Percentiles rank a stretch among this genome's conserved stretches.
phyloP scores from a whole-genome alignment of 1,284 basidiomycete genomes.

The Erythrobasidium hasegawianum region DNA sequence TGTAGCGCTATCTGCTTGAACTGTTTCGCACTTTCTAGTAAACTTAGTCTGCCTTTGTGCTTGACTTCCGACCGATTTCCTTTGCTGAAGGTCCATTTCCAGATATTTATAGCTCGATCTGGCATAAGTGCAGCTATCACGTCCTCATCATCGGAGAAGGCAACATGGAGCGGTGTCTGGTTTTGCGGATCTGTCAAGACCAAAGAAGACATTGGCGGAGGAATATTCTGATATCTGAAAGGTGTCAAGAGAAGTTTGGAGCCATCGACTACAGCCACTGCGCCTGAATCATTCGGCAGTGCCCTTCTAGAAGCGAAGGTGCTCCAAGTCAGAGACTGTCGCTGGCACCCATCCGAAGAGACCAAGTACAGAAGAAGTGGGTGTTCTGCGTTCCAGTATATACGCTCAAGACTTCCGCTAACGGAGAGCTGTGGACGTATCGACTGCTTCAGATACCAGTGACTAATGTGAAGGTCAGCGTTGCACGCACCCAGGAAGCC shows the following conservation, averaged over 20 bases:
- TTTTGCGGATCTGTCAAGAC: background rate
- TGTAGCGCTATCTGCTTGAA: background rate
- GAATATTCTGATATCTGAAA: slow-evolving; percentile 87
- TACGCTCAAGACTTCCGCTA: slow-evolving; percentile 59
- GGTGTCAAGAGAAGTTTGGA: slow-evolving; percentile 81
- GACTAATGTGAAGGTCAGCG: slow-evolving; percentile 1
- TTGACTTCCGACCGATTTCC: slow-evolving; percentile 3
- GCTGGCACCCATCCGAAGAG: background rate
- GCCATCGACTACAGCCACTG: slow-evolving; percentile 88
- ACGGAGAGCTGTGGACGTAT: slow-evolving; percentile 54
- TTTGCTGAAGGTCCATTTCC: slow-evolving; percentile 50
- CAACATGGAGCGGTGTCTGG: slow-evolving; percentile 61
- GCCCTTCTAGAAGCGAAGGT: slow-evolving; percentile 61
- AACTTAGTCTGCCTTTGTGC: background rate
- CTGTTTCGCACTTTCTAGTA: background rate
- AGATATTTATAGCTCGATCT: slow-evolving; percentile 58
- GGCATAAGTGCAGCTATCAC: slow-evolving; percentile 63
- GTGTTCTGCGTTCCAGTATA: slow-evolving; percentile 84
- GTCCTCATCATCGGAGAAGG: slow-evolving; percentile 61
- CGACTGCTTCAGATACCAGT: slow-evolving; percentile 84
- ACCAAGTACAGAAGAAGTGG: slow-evolving; percentile 64
- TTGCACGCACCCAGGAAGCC: too few relatives aligned
- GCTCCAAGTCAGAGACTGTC: slow-evolving; percentile 59
- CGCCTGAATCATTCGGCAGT: slow-evolving; percentile 74
- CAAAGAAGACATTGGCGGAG: slow-evolving; percentile 85